These are phyloP conservation scores for Vachellia collinsii DNA, from an alignment of 306 rosid species.

Conservation along the genomic window DNA sequence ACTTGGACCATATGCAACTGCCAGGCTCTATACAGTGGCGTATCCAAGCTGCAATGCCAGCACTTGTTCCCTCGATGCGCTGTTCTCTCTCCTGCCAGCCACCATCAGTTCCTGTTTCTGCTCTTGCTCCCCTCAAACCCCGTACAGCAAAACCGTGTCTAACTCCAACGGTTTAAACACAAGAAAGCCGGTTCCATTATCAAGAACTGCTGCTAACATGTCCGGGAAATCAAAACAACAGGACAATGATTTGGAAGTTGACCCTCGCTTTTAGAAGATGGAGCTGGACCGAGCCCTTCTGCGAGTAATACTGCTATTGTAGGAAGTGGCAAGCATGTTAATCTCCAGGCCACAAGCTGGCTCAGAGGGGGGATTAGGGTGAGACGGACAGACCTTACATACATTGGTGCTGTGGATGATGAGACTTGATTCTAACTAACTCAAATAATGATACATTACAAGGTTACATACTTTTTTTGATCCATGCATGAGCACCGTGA, in stretches of 20 bases:
- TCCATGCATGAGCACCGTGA: conserved; percentile 45
- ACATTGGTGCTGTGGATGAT: conserved; percentile 85
- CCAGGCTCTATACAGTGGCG: conserved; percentile 82
- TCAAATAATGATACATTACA: too few relatives aligned
- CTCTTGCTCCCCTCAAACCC: conserved; percentile 66
- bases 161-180: conserved; percentile 51
- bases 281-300: conserved; percentile 84
- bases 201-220: conserved; percentile 50
- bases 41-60: conserved; percentile 94
- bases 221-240: conserved; percentile 72
- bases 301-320: conserved; percentile 57
- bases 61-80: conserved; percentile 59
- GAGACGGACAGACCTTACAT: conserved; percentile 90
- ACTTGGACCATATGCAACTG: conserved; percentile 80
- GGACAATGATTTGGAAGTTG: conserved; percentile 71
- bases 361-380: conserved; percentile 91
- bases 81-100: conserved; percentile 77
- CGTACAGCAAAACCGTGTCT: conserved; percentile 48
- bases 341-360: conserved; percentile 84
- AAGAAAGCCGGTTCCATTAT: conserved; percentile 47
- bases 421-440: conserved; percentile 62
- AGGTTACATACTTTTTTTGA: neutral
- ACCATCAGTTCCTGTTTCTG: conserved; percentile 60
- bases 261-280: conserved; percentile 94
- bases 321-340: conserved; percentile 72